phyloP scores from a whole-genome alignment of 169 alveolate genomes.

The Plasmodium knowlesi region DNA sequence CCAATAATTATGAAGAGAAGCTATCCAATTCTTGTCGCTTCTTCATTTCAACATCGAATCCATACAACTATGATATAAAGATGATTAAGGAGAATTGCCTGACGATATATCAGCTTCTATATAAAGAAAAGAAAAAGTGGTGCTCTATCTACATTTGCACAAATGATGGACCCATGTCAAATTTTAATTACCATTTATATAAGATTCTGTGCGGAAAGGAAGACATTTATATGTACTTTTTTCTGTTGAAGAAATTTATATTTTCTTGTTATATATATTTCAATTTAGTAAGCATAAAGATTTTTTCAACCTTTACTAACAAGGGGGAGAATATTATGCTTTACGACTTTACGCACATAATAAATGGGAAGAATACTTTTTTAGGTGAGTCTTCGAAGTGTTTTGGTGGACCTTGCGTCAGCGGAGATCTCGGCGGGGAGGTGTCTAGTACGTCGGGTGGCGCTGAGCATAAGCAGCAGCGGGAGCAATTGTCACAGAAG shows the following conservation, averaged over 20 bases:
- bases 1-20: constrained; percentile 42
- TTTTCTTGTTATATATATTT: constrained; percentile 58
- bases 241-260: constrained; percentile 48
- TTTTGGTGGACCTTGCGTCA: neutral
- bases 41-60: constrained; percentile 42
- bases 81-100: constrained; percentile 61
- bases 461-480: neutral
- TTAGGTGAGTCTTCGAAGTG: neutral
- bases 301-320: constrained; percentile 14
- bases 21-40: constrained; percentile 27
- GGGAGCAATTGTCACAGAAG: neutral
- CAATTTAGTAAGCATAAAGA: constrained; percentile 48
- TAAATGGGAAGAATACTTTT: neutral
- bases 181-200: constrained; percentile 66
- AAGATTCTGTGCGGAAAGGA: constrained; percentile 52
- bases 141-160: constrained; percentile 52
- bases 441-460: too few species aligned
- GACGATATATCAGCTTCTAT: constrained; percentile 44
- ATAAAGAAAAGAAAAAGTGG: constrained; percentile 34
- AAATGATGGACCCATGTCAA: constrained; percentile 60
- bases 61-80: constrained; percentile 21
- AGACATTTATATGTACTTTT: constrained; percentile 57
- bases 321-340: neutral
- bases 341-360: constrained; percentile 4
- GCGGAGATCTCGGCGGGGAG: too few species aligned